Conservation (phyloP, 164 flowering plant genomes). For the Vitis cinerea region DNA sequence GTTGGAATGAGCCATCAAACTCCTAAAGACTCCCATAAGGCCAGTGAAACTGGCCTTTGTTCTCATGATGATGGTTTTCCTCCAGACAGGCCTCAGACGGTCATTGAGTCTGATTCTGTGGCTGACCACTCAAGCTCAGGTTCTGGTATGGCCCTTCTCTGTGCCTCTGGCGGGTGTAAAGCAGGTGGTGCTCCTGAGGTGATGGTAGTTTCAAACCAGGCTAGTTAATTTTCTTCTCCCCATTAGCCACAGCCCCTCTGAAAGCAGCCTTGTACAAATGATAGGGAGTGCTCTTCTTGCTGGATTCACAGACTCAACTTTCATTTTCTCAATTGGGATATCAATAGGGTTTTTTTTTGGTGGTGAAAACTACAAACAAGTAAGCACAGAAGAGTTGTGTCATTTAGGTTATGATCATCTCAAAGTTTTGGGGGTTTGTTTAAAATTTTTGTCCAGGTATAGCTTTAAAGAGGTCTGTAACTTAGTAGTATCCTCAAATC, state of each 20-base stretch:
- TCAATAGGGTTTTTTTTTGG: not conserved
- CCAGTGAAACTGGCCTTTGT: not conserved
- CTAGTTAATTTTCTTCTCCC: constrained; percentile 8
- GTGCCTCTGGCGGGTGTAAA: constrained; percentile 17
- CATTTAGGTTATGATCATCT: not conserved
- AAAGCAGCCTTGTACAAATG: not conserved
- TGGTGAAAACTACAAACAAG: not conserved
- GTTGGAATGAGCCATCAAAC: not conserved
- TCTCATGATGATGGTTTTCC: not conserved
- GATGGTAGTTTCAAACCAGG: constrained; percentile 14
- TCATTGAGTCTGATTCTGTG: constrained; percentile 6
- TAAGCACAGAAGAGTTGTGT: not conserved
- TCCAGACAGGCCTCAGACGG: not conserved
- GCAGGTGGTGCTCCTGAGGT: constrained; percentile 17
- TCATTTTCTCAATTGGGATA: not conserved
- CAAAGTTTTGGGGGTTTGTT: not conserved
- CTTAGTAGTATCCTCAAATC: not conserved
- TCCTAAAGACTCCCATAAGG: not conserved
- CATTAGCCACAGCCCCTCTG: not conserved
- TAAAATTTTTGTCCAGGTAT: not conserved
- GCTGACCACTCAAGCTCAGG: constrained; percentile 6
- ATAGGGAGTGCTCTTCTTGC: not conserved
- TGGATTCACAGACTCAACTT: too few relatives aligned
- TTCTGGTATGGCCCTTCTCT: constrained; percentile 17
- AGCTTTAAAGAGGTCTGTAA: constrained; percentile 1